Percentiles rank a stretch among this genome's conserved stretches.
phyloP scores from a whole-genome alignment of 2,329 filamentous ascomycete species.

The Aurifilum marmelostoma region DNA sequence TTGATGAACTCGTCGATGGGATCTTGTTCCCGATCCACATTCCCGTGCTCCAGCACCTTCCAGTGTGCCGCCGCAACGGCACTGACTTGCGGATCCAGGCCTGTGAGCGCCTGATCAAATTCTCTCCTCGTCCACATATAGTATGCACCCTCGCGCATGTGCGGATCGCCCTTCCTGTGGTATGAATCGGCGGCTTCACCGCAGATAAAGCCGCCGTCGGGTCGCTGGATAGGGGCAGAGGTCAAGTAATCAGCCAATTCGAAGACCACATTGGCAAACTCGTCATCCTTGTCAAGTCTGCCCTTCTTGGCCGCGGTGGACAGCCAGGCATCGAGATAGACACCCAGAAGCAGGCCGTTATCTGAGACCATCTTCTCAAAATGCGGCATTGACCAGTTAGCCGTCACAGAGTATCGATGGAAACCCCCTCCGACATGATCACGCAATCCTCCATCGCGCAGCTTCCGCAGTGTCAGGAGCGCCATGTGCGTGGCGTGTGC shows the following conservation, averaged over 20 bases:
- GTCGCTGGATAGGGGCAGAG: constrained; percentile 66
- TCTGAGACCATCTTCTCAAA: constrained; percentile 98
- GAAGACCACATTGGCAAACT: constrained; percentile 77
- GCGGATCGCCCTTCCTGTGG: constrained; percentile 71
- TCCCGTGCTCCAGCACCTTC: constrained; percentile 82
- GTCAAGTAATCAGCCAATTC: constrained; percentile 89
- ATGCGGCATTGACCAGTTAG: constrained; percentile 91
- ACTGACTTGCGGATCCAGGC: constrained; percentile 60
- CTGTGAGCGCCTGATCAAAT: constrained; percentile 74
- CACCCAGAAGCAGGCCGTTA: constrained; percentile 80
- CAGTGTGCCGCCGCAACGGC: constrained; percentile 81
- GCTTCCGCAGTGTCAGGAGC: constrained; percentile 76
- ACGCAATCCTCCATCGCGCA: constrained; percentile 59
- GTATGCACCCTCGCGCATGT: constrained; percentile 89
- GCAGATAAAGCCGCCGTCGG: constrained; percentile 77
- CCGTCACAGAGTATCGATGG: constrained; percentile 81
- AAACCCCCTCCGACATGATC: constrained; percentile 63
- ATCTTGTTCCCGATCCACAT: constrained; percentile 81
- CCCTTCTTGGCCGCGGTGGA: constrained; percentile 46
- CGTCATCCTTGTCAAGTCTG: constrained; percentile 52
- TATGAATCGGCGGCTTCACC: constrained; percentile 90
- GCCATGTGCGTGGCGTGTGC: constrained; percentile 77
- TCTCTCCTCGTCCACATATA: constrained; percentile 94
- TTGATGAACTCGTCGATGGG: constrained; percentile 93
- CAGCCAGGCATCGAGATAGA: constrained; percentile 87